These are phyloP conservation scores for Xylaria sp. DNA, from an alignment of 2,329 filamentous ascomycete species.

Conservation along the genomic window DNA sequence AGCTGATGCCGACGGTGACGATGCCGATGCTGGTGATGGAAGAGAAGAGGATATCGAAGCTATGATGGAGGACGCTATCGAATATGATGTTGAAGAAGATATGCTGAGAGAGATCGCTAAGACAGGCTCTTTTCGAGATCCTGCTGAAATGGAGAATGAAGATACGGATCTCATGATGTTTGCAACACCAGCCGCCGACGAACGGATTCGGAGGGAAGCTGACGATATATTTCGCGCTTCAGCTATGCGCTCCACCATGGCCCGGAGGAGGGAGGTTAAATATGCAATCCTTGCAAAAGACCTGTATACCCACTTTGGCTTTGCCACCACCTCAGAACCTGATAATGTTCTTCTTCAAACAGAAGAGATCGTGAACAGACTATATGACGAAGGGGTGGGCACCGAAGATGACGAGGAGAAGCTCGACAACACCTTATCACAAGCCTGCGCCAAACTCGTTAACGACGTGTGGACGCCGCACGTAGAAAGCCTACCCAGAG, in stretches of 20 bases:
- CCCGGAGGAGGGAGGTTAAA: constrained; percentile 64
- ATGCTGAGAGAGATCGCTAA: constrained; percentile 48
- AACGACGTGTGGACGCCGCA: constrained; percentile 66
- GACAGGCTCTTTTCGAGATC: constrained; percentile 44
- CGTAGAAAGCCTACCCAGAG: constrained; percentile 59
- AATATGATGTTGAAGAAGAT: constrained; percentile 53
- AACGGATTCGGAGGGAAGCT: constrained; percentile 65
- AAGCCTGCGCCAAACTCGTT: constrained; percentile 63
- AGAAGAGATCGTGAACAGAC: constrained; percentile 73
- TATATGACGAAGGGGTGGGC: constrained; percentile 72
- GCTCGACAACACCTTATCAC: constrained; percentile 67
- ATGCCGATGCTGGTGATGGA: constrained; percentile 51
- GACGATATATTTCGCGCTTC: constrained; percentile 67
- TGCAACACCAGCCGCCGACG: constrained; percentile 64
- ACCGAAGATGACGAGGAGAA: constrained; percentile 65
- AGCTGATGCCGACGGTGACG: constrained; percentile 43
- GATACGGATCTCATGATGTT: constrained; percentile 66
- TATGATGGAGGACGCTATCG: constrained; percentile 52
- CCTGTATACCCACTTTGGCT: constrained; percentile 68
- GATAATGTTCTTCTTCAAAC: constrained; percentile 79
- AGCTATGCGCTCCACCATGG: constrained; percentile 56
- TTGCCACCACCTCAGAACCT: constrained; percentile 73
- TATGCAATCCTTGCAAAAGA: constrained; percentile 79
- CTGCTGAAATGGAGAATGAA: constrained; percentile 45
- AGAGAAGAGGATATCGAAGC: constrained; percentile 55